A percentile compares a stretch with the other conserved stretches of the same genome.
These are phyloP conservation scores for Psilocybe azurescens DNA, from an alignment of 768 basidiomycete species.

Conservation along the genomic window DNA sequence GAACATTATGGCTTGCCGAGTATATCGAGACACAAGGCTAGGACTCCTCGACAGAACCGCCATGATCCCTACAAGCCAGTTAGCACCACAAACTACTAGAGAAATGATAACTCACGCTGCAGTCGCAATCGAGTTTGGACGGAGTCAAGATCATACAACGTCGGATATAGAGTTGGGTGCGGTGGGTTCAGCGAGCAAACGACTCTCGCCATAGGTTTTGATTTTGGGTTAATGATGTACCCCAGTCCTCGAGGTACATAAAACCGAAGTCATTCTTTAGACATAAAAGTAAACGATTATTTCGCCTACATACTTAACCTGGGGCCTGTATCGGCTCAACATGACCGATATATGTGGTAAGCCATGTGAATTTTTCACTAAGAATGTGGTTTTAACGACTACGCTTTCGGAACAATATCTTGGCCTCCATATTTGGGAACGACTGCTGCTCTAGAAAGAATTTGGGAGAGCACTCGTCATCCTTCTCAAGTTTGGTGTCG, in stretches of 20 bases:
- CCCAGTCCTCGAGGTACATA: too few relatives aligned
- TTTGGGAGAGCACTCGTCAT: conserved; percentile 14
- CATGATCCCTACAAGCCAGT: neutral
- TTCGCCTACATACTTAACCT: too few relatives aligned
- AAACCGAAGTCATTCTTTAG: too few relatives aligned
- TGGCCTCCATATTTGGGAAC: conserved; percentile 8
- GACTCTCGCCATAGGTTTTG: too few relatives aligned
- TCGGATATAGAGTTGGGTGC: neutral
- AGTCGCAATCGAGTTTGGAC: conserved; percentile 3
- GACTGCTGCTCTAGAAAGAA: neutral
- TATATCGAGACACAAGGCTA: conserved; percentile 20
- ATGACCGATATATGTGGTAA: too few relatives aligned
- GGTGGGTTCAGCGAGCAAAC: neutral
- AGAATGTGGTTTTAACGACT: too few relatives aligned
- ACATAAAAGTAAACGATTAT: too few relatives aligned
- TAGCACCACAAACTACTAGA: neutral
- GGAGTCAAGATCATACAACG: neutral
- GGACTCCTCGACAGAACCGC: conserved; percentile 1
- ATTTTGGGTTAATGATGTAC: too few relatives aligned
- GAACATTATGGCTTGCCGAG: conserved; percentile 26
- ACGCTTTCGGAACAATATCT: conserved; percentile 11
- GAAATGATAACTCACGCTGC: neutral
- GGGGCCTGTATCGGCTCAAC: too few relatives aligned
- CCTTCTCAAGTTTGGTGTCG: conserved; percentile 40
- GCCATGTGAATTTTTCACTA: too few relatives aligned